Conservation (phyloP, 345 rosid species). For the Syzygium oleosum region DNA sequence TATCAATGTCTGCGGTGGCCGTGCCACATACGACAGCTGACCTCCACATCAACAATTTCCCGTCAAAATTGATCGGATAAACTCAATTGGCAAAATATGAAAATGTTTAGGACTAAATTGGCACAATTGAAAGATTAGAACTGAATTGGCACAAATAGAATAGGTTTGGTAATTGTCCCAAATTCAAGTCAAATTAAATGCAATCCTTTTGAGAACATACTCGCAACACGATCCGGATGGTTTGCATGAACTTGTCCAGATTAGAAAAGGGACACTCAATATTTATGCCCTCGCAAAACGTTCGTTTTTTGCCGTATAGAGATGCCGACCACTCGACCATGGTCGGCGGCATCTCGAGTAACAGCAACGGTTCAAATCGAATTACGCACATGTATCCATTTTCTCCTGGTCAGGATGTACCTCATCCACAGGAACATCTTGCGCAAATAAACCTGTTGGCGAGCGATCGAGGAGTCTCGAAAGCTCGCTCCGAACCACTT, state of each 20-base stretch:
- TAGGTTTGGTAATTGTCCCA: no score
- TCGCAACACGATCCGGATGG: background rate
- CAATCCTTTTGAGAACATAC: background rate
- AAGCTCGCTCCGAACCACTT: background rate
- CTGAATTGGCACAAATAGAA: no score
- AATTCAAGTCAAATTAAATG: background rate
- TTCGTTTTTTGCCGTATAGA: background rate
- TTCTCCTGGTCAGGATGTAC: background rate
- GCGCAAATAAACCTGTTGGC: background rate
- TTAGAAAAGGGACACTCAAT: background rate
- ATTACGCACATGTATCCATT: background rate
- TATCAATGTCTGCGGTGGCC: fast-evolving
- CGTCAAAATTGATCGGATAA: no score
- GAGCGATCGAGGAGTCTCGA: background rate
- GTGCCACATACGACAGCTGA: no score
- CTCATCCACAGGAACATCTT: background rate
- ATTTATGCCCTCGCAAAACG: background rate
- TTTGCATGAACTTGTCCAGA: background rate
- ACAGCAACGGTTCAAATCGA: background rate
- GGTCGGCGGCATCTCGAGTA: background rate
- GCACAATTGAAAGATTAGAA: no score
- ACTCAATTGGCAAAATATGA: no score
- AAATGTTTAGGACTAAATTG: no score
- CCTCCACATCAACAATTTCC: fast-evolving
- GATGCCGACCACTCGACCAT: background rate